These are phyloP conservation scores for Tuber brumale DNA, from an alignment of 495 filamentous ascomycete species.

Conservation along the genomic window DNA sequence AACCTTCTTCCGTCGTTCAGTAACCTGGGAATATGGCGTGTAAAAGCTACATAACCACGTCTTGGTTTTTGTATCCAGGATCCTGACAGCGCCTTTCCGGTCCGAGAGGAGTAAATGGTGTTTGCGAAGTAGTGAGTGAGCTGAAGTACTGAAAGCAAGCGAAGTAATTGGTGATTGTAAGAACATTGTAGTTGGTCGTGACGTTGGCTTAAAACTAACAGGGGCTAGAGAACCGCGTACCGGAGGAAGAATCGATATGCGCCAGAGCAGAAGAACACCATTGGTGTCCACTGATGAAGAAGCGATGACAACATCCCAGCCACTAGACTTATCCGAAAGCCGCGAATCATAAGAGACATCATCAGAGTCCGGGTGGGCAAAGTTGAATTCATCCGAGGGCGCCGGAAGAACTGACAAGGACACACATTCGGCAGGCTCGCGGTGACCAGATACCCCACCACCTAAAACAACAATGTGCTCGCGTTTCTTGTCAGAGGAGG, in stretches of 20 bases:
- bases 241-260: conserved; percentile 43
- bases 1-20: conserved; percentile 59
- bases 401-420: conserved; percentile 54
- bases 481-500: conserved; percentile 42
- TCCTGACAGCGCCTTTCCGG: conserved; percentile 53
- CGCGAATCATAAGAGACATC: conserved; percentile 22
- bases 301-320: conserved; percentile 33
- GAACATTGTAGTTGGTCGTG: conserved; percentile 43
- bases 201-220: conserved; percentile 20
- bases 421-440: conserved; percentile 50
- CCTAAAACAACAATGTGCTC: conserved; percentile 37
- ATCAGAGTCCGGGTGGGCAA: conserved; percentile 9
- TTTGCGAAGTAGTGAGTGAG: conserved; percentile 51
- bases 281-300: conserved; percentile 46
- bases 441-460: conserved; percentile 48
- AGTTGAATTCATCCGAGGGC: conserved; percentile 26
- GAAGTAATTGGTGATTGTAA: conserved; percentile 51
- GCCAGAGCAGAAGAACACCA: conserved; percentile 51
- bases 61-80: conserved; percentile 39
- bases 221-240: conserved; percentile 44
- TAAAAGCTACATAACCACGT: conserved; percentile 36
- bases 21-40: conserved; percentile 23
- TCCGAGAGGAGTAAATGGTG: conserved; percentile 56
- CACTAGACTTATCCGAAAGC: conserved; percentile 7
- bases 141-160: conserved; percentile 56